A percentile compares a stretch with the other conserved stretches of the same genome.
Evolutionary conservation across 2,329 filamentous ascomycete genomes (phyloP).

Genomic region (Hawksworthiomyces lignivorus): DNA sequence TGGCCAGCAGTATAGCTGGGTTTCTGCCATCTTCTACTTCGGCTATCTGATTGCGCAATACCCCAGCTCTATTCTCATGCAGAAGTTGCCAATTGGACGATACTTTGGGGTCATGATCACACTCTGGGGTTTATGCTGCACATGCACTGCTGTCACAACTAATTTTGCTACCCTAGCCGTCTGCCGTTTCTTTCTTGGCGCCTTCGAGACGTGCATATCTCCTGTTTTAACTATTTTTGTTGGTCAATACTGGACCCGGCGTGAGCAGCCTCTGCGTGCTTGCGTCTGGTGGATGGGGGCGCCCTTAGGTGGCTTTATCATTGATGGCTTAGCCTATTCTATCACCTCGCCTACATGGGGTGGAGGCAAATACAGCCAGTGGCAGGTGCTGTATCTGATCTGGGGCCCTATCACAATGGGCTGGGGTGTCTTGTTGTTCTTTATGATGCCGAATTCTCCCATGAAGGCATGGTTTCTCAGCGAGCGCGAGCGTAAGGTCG

Average conservation of each 20-base stretch:
- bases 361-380: slow-evolving; percentile 7
- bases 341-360: slow-evolving; percentile 8
- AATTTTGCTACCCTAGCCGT: slow-evolving; percentile 8
- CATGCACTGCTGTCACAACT: background rate
- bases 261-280: slow-evolving; percentile 11
- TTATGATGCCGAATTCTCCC: slow-evolving; percentile 34
- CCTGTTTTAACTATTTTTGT: slow-evolving; percentile 10
- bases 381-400: slow-evolving; percentile 25
- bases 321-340: slow-evolving; percentile 8
- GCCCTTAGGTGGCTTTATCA: slow-evolving; percentile 7
- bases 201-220: slow-evolving; percentile 10
- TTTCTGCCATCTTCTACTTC: slow-evolving; percentile 35
- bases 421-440: slow-evolving; percentile 21
- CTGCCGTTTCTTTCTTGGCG: slow-evolving; percentile 12
- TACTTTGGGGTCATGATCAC: slow-evolving; percentile 36
- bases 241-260: slow-evolving; percentile 11
- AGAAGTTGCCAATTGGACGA: slow-evolving; percentile 33
- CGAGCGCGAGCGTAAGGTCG: slow-evolving; percentile 21
- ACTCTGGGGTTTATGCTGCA: slow-evolving; percentile 1
- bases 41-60: slow-evolving; percentile 32
- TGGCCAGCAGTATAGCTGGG: slow-evolving; percentile 35
- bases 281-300: slow-evolving; percentile 12
- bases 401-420: slow-evolving; percentile 24
- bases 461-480: slow-evolving; percentile 25
- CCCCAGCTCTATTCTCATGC: slow-evolving; percentile 31